Conservation (phyloP, 2,329 filamentous ascomycete genomes). For the Aspergillus jensenii region DNA sequence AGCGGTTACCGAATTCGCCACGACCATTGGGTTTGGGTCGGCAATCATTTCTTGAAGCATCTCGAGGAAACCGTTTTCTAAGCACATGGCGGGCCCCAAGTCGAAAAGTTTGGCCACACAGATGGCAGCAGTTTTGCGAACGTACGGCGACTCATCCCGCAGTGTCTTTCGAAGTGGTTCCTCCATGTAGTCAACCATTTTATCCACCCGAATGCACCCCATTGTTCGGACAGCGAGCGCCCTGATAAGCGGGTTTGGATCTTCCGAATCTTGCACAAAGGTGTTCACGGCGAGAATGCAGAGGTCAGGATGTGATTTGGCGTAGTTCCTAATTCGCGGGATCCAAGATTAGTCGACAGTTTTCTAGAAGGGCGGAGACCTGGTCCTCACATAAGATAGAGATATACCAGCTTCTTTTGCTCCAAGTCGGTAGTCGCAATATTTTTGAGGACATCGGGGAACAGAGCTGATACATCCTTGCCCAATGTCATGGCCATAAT, state of each 20-base stretch:
- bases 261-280: conserved; percentile 98
- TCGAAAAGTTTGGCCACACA: conserved; percentile 98
- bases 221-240: conserved; percentile 96
- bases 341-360: conserved; percentile 19
- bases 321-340: conserved; percentile 76
- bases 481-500: conserved; percentile 99
- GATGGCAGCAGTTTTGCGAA: conserved; percentile 95
- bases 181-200: conserved; percentile 99
- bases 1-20: conserved; percentile 94
- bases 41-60: conserved; percentile 92
- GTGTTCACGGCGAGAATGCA: conserved; percentile 99
- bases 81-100: conserved; percentile 84
- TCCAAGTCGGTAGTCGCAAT: conserved; percentile 93
- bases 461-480: conserved; percentile 96
- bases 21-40: conserved; percentile 98
- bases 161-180: conserved; percentile 94
- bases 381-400: conserved; percentile 82
- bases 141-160: conserved; percentile 95
- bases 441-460: conserved; percentile 97
- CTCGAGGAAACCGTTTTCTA: conserved; percentile 96
- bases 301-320: conserved; percentile 96
- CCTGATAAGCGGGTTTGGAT: conserved; percentile 92
- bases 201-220: conserved; percentile 97
- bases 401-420: conserved; percentile 98
- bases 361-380: background rate